A percentile compares a stretch with the other conserved stretches of the same genome.
Evolutionary conservation across 2,329 filamentous ascomycete species (phyloP).

Genomic region (Talaromyces piceae): DNA sequence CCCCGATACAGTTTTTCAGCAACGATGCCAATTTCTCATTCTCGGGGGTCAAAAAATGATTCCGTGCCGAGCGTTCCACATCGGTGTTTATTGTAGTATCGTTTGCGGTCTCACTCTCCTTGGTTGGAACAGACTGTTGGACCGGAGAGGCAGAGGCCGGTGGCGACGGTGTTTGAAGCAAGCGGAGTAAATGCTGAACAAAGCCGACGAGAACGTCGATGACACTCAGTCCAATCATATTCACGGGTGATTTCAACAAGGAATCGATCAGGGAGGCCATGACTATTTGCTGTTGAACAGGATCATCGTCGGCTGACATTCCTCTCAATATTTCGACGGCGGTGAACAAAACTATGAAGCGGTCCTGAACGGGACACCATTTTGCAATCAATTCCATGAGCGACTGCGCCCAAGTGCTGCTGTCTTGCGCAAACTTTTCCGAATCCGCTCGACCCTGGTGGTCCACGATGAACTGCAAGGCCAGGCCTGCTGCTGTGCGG

Average conservation of each 20-base stretch:
- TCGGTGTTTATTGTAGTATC: conserved; percentile 13
- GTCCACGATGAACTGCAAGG: conserved; percentile 63
- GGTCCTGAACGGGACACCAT: conserved; percentile 91
- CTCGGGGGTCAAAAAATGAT: conserved; percentile 20
- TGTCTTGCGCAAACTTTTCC: conserved; percentile 38
- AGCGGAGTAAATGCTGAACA: conserved; percentile 70
- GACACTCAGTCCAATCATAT: conserved; percentile 89
- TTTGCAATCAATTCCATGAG: conserved; percentile 71
- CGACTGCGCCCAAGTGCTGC: conserved; percentile 69
- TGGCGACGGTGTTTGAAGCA: conserved; percentile 57
- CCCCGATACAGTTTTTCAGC: conserved; percentile 77
- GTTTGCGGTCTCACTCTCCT: conserved; percentile 11
- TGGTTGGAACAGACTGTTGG: not conserved
- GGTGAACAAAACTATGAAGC: conserved; percentile 81
- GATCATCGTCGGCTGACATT: conserved; percentile 61
- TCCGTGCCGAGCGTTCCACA: conserved; percentile 41
- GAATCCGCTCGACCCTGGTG: conserved; percentile 46
- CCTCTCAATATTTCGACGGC: conserved; percentile 68
- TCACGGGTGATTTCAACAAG: conserved; percentile 78
- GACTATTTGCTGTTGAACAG: conserved; percentile 64
- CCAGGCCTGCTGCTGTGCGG: conserved; percentile 63
- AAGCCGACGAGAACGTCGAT: conserved; percentile 89
- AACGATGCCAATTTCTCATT: conserved; percentile 56
- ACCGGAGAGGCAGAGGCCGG: not conserved
- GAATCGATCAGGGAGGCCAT: conserved; percentile 73